phyloP scores from a whole-genome alignment of 1,284 basidiomycete genomes.

The Pseudozyma flocculosa region DNA sequence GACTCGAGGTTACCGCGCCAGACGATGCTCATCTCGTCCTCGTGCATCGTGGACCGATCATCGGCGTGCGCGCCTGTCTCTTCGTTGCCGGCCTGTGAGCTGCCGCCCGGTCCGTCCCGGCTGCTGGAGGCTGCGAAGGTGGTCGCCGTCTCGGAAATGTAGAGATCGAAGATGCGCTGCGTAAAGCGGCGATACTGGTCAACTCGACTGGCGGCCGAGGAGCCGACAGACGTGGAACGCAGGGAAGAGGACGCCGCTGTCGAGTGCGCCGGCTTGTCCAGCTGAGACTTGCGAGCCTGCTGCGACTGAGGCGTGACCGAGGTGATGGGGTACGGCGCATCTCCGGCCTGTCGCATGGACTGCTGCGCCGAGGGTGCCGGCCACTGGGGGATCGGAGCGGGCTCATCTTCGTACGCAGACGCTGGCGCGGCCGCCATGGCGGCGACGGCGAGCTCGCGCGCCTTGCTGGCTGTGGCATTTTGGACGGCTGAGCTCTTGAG shows the following conservation, averaged over 20 bases:
- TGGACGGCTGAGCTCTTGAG: conserved; percentile 36
- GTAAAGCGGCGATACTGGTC: conserved; percentile 42
- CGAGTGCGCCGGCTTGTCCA: not conserved
- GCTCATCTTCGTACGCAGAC: conserved; percentile 46
- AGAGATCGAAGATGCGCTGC: conserved; percentile 46
- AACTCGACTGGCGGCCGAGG: conserved; percentile 2
- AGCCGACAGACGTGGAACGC: conserved; percentile 19
- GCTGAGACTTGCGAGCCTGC: conserved; percentile 1
- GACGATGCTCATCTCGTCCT: conserved; percentile 13
- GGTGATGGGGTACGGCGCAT: conserved; percentile 34
- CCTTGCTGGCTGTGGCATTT: conserved; percentile 31
- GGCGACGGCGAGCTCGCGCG: conserved; percentile 38
- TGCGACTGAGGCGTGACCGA: conserved; percentile 18
- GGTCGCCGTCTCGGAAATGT: conserved; percentile 38
- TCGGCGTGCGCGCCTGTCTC: conserved; percentile 1
- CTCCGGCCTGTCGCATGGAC: conserved; percentile 2
- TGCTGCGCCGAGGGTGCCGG: conserved; percentile 9
- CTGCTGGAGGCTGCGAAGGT: no score
- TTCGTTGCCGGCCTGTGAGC: conserved; percentile 9
- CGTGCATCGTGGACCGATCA: not conserved
- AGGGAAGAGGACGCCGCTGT: conserved; percentile 11
- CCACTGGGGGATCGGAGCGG: conserved; percentile 28
- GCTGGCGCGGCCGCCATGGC: conserved; percentile 39
- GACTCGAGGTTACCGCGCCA: conserved; percentile 48
- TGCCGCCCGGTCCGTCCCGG: conserved; percentile 3